Conservation (phyloP, 768 basidiomycete genomes). For the Mycena filopes region DNA sequence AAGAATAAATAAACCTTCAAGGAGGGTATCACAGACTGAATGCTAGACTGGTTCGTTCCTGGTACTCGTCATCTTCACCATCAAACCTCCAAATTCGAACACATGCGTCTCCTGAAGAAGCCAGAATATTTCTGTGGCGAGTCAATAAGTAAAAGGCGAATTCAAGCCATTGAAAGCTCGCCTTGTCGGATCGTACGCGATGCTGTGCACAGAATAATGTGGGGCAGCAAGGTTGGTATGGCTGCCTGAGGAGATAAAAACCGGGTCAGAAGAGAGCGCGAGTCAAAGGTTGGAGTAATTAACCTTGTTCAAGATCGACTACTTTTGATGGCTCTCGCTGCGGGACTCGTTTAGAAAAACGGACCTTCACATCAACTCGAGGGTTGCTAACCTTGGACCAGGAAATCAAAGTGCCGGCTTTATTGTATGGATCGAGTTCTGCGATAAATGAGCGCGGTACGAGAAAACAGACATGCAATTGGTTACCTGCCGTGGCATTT, state of each 20-base stretch:
- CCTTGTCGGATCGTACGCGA: slow-evolving; percentile 64
- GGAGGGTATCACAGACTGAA: background rate
- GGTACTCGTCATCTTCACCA: background rate
- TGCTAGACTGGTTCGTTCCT: too few species aligned
- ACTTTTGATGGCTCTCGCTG: slow-evolving; percentile 34
- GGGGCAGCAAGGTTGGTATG: slow-evolving; percentile 43
- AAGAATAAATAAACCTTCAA: background rate
- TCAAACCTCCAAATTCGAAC: slow-evolving; percentile 22
- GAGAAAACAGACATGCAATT: background rate
- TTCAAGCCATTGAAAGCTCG: slow-evolving; percentile 36
- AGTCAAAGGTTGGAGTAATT: background rate
- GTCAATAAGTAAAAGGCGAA: background rate
- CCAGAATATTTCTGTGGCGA: slow-evolving; percentile 25
- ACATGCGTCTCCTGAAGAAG: slow-evolving; percentile 10
- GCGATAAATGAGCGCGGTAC: slow-evolving; percentile 7
- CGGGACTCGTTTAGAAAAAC: too few species aligned
- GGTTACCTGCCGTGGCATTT: slow-evolving; percentile 45
- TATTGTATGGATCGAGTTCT: slow-evolving; percentile 57
- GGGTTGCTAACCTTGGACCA: slow-evolving; percentile 45
- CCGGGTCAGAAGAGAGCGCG: too few species aligned
- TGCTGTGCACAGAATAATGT: slow-evolving; percentile 65
- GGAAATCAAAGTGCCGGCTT: slow-evolving; percentile 57
- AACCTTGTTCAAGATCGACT: slow-evolving; percentile 23
- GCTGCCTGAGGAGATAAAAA: background rate
- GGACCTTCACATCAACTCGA: background rate